Evolutionary conservation across 352 stramenopile genomes (phyloP), one percentile per base, ranked within the genome.

Genomic region (Pythium angustatum): DNA sequence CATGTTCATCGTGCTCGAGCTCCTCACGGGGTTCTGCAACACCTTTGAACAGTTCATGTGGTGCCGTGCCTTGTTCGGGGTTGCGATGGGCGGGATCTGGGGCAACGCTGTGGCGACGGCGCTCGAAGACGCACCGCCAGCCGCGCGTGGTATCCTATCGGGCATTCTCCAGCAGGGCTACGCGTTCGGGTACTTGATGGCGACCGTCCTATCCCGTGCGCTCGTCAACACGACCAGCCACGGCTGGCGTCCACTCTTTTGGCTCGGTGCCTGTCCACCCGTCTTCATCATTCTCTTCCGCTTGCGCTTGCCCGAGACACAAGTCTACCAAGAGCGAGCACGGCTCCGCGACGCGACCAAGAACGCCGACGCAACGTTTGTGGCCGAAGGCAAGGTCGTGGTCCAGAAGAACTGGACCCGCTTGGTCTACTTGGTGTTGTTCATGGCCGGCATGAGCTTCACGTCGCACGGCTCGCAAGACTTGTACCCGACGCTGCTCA

Each of bases 131-230:
- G 75, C 62, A 7, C 68, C 73, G 12, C 64, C 66, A 2, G 64
- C 54, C 0, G 73, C 76, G 1, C 71, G 76, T 11, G 76, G 76
- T 40, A 77, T 83, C 50, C 49, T 83, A 34, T 81, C 75, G 4
- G 72, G 75, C 5, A 83, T 83, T 41, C 68, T 83, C 48, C 76
- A 83, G 43, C 73, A 83, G 33, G 76, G 76, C 2, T 83, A 81
- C 53, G 73, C 73, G 9, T 74, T 74, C 59, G 73, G 73, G 21
- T 81, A 81, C 63, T 56, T 81, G 5, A 36, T 81, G n/a, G 71
- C 64, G 21, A 62, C 72, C 12, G 63, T 83, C 15, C 75, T 75
- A 43, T 48, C 73, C 0, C 73, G 73, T 22, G 73, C 57, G 15
- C 56, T 81, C 0, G 70, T 77, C 6, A 49, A 70, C 60, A 81